These are phyloP conservation scores for Glomus cerebriforme DNA, from an alignment of 192 early-diverging fungal genomes.

Conservation along the genomic window DNA sequence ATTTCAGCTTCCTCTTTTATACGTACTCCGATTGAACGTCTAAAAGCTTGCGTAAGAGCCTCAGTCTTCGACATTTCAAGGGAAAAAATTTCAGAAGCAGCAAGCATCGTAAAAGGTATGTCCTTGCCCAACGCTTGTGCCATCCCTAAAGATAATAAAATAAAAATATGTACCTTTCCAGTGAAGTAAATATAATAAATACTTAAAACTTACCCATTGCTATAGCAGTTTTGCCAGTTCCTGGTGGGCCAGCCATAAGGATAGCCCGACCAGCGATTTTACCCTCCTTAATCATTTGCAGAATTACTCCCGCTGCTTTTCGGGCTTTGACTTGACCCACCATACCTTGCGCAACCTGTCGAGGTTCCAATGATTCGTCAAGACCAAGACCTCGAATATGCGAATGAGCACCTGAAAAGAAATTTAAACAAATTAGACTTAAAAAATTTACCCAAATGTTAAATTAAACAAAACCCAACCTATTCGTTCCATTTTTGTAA, in stretches of 20 bases:
- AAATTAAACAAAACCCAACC: constrained; percentile 48
- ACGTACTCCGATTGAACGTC: constrained; percentile 94
- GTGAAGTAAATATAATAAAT: background rate
- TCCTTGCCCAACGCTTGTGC: constrained; percentile 91
- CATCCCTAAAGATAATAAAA: constrained; percentile 59
- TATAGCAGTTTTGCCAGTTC: constrained; percentile 99
- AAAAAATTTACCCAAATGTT: background rate
- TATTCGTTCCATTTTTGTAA: constrained; percentile 84
- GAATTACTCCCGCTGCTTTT: constrained; percentile 94
- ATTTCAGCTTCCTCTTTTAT: constrained; percentile 99
- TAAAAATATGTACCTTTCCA: background rate
- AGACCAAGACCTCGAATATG: constrained; percentile 97
- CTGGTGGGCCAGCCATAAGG: constrained; percentile 97
- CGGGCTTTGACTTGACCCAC: constrained; percentile 95
- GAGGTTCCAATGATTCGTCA: constrained; percentile 91
- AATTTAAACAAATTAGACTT: constrained; percentile 1
- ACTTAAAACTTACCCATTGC: constrained; percentile 79
- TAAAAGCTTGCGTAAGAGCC: constrained; percentile 95
- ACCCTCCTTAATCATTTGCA: constrained; percentile 97
- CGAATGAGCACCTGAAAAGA: constrained; percentile 84
- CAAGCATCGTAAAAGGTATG: constrained; percentile 97
- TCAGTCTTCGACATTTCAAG: constrained; percentile 99
- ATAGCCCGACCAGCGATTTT: constrained; percentile 97
- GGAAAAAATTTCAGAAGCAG: constrained; percentile 97
- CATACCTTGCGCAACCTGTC: constrained; percentile 90